Conservation (phyloP, 805 yeast species). For the Lipomyces anomalus region DNA sequence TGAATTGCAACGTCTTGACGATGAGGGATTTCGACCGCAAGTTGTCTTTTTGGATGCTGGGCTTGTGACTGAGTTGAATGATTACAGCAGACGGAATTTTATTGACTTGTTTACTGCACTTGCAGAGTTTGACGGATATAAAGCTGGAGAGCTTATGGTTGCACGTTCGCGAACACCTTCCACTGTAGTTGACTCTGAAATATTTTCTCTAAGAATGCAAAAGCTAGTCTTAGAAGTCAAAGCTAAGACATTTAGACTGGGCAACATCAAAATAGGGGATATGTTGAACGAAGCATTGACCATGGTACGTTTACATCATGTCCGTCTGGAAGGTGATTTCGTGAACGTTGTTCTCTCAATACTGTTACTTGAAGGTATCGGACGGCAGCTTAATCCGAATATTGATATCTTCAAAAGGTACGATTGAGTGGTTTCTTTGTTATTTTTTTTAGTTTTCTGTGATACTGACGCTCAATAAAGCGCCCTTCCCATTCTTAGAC, state of each 20-base stretch:
- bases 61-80: slow-evolving; percentile 80
- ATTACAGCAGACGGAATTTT: slow-evolving; percentile 72
- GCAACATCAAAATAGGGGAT: slow-evolving; percentile 88
- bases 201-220: slow-evolving; percentile 84
- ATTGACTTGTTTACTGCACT: slow-evolving; percentile 83
- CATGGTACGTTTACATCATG: slow-evolving; percentile 93
- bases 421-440: too few relatives aligned
- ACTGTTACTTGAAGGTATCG: slow-evolving; percentile 85
- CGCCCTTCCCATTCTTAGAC: slow-evolving; percentile 78
- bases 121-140: slow-evolving; percentile 87
- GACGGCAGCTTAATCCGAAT: slow-evolving; percentile 88
- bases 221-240: slow-evolving; percentile 74
- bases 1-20: slow-evolving; percentile 43
- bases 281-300: slow-evolving; percentile 75
- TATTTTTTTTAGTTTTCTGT: slow-evolving; percentile 25
- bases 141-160: slow-evolving; percentile 92
- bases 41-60: slow-evolving; percentile 92
- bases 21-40: slow-evolving; percentile 70
- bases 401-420: slow-evolving; percentile 93
- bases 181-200: slow-evolving; percentile 75
- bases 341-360: slow-evolving; percentile 94
- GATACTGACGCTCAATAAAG: slow-evolving; percentile 36
- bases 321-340: slow-evolving; percentile 95
- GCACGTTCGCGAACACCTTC: slow-evolving; percentile 94
- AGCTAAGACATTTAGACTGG: slow-evolving; percentile 83